Base-by-base conservation (phyloP, 1,139 yeast species). In the Yamadazyma spencermartinsiae region DNA sequence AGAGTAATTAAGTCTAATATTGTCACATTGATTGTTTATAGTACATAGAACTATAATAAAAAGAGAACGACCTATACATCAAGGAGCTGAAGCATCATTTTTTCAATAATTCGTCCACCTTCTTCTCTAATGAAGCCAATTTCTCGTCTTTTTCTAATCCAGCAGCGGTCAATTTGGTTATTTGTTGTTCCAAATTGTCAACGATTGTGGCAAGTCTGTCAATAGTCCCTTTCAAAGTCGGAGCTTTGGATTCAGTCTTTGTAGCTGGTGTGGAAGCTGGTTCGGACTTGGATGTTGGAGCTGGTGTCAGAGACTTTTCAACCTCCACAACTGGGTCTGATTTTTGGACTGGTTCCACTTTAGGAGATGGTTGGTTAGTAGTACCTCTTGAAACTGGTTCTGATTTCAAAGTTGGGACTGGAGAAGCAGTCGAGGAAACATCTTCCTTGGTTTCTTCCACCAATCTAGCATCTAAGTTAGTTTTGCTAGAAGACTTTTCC, bases 211-310 rank as follows among this genome's bases (percentile, higher is more conserved):
- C 77, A 40, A 85, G 68, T 46, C 74, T 80, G 46, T 83, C 90
- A 23, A 85, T 81, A 1, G 87, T 79, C 6, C 79, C 83, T 50
- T 82, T 82, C 46, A 85, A 67, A 1, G 88, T 84, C 25, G 82
- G 70, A n/a, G 76, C 73, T 16, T 68, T 65, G 4, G 56, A 37
- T 26, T 44, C 50, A 20, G 50, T 36, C 31, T 45, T 45, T 12
- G 45, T n/a, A n/a, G n/a, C 25, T 39, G 35, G 39, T 6, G 44
- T 35, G 31, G 31, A 5, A 28, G 13, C n/a, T 4, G 31, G 8
- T 16, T 15, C 20, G 5, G 20, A 14, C 4, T n/a, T 15, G 12
- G 17, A 9, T 4, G 31, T 10, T 7, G 33, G 25, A 30, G 33
- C 20, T 41, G 49, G 40, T 15, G 43, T 49, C 7, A 23, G 32